Conservation (phyloP, 805 yeast species). For the Wickerhamiella azymoides region DNA sequence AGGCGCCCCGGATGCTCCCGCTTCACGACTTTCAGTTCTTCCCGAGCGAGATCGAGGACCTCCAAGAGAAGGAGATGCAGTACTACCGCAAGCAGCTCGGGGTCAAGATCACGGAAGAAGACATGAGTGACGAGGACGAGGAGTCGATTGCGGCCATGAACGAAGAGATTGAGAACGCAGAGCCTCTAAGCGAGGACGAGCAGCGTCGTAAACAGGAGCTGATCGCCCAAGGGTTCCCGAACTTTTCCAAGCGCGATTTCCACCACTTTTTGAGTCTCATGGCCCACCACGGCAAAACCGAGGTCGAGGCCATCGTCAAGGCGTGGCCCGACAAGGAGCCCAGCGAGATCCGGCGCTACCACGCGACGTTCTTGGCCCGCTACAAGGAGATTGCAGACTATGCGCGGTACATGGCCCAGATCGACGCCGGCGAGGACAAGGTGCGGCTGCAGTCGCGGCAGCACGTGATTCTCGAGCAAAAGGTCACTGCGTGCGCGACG, state of each 20-base stretch:
- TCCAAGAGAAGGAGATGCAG: slow-evolving; percentile 69
- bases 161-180: slow-evolving; percentile 49
- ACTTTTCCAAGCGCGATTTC: slow-evolving; percentile 81
- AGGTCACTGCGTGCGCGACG: slow-evolving; percentile 49
- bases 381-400: slow-evolving; percentile 76
- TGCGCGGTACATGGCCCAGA: slow-evolving; percentile 65
- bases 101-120: slow-evolving; percentile 41
- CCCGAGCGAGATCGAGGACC: slow-evolving; percentile 53
- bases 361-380: slow-evolving; percentile 65
- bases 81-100: slow-evolving; percentile 58
- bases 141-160: slow-evolving; percentile 35
- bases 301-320: slow-evolving; percentile 49
- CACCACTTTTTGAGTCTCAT: slow-evolving; percentile 60
- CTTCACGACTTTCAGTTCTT: slow-evolving; percentile 82
- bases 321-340: slow-evolving; percentile 48
- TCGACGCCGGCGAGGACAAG: slow-evolving; percentile 81
- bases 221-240: slow-evolving; percentile 51
- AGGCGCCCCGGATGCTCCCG: slow-evolving; percentile 69
- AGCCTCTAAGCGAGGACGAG: slow-evolving; percentile 65
- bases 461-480: slow-evolving; percentile 63
- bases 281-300: slow-evolving; percentile 68
- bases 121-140: slow-evolving; percentile 28
- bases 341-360: slow-evolving; percentile 68
- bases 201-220: slow-evolving; percentile 52
- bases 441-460: slow-evolving; percentile 51